Evolutionary conservation across 2,329 filamentous ascomycete genomes (phyloP), one percentile per base, ranked within the genome.

Genomic region (Calonectria naviculata): DNA sequence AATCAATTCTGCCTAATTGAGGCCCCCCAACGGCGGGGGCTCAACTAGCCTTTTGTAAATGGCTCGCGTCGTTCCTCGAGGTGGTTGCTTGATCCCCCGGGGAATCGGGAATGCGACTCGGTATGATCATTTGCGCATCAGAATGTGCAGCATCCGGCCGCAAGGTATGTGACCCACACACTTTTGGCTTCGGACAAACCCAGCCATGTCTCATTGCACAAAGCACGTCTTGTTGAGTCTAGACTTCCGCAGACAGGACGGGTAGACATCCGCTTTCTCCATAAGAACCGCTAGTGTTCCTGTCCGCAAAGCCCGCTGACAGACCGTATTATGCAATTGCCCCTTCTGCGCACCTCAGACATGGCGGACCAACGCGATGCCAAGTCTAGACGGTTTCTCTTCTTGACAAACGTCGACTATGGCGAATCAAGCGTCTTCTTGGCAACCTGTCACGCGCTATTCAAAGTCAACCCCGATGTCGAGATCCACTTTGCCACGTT

Each of bases 361-460:
- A 68, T 68, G 66, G 58, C 47, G 2, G 41, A 60, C 6, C 29
- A 47, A 15, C 29, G 21, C 15, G 15, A 24, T 26, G 13, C 31
- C 65, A 58, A 64, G 29, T 17, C 56, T 15, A 21, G 29, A 1
- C 28, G 46, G 4, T 26, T 86, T 10, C 77, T 88, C 1, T 82
- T 88, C 47, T 73, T 88, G 46, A 84, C 85, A 4, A 87, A 84
- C 73, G 80, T 81, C 62, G 86, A 88, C 67, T 81, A 83, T 69
- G 86, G 87, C 5, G 84, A 87, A 67, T 83, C 84, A 21, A 88
- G 87, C 73, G 83, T 87, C 28, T 80, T 86, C 41, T 71, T 88
- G 8, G 86, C 86, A 8, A 81, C 84, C 0, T 80, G 80, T 5
- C 80, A 84, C 41, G 85, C 85, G 31, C 78, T 87, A 0, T 72